Evolutionary conservation across 176 grass and related monocot genomes (phyloP), one percentile per base, ranked within the genome.

Genomic region (Miscanthus lutarioriparius): DNA sequence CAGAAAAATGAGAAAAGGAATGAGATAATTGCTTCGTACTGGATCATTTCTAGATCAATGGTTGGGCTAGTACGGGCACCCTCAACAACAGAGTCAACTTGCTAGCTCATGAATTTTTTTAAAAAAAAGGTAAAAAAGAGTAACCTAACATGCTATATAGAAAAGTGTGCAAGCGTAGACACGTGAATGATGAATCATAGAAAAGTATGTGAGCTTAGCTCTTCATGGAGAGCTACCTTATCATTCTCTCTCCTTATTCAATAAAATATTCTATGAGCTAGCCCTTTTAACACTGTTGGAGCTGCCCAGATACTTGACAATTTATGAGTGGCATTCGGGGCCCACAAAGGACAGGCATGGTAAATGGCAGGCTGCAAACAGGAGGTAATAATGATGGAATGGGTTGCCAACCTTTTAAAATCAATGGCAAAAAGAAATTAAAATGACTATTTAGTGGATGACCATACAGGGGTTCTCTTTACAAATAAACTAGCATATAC

Each of bases 401-500:
- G 36, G 37, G n/a, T 43, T 12, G 9, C 23, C 12, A 23, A 72
- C 10, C 22, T 63, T 63, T 63, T 72, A 72, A 72, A 44, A 71
- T 13, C 67, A 74, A 49, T 74, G 41, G 26, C 7, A 32, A 28
- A 47, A 49, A 49, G 44, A 19, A 74, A 74, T 49, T 10, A 3
- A 12, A 47, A 49, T 15, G 10, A 33, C 35, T 75, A 75, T 53
- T 74, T 17, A 49, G 7, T 53, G 16, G 72, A 48, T 0, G 44
- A 74, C 28, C 2, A 15, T 49, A 44, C 26, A 74, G 8, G 45
- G 27, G 19, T 75, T 75, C 27, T 35, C 26, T 53, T 35, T 51
- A 51, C 30, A 75, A 82, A 62, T 45, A 82, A 20, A 33, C 1
- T 72, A 72, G 23, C 68, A 72, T 62, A 44, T 62, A 44, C 59